A percentile compares a stretch with the other conserved stretches of the same genome.
Conservation (phyloP, 768 basidiomycete genomes). For the Astraeus odoratus region DNA sequence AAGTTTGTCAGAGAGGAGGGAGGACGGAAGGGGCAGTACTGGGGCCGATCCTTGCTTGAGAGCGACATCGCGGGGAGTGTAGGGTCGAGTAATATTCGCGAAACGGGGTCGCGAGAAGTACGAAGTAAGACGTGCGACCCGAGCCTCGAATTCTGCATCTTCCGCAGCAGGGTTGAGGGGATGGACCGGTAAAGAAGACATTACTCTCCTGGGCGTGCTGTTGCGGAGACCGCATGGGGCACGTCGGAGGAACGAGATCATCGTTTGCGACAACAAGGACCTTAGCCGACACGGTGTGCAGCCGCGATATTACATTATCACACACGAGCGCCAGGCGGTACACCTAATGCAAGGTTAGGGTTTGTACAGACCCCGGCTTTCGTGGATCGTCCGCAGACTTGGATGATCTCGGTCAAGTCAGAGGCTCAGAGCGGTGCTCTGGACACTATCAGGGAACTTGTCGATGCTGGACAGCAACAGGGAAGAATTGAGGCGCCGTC, state of each 20-base stretch:
- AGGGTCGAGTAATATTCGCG: conserved; percentile 65
- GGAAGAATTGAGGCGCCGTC: too few species aligned
- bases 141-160: conserved; percentile 47
- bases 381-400: too few species aligned
- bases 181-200: conserved; percentile 50
- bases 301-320: too few species aligned
- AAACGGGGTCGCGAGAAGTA: conserved; percentile 81
- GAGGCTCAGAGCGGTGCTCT: too few species aligned
- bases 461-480: too few species aligned
- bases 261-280: conserved; percentile 29
- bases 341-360: conserved; percentile 30
- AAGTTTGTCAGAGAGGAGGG: conserved; percentile 83
- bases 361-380: too few species aligned
- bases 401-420: too few species aligned
- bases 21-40: conserved; percentile 66
- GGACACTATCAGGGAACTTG: too few species aligned
- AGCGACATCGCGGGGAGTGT: conserved; percentile 72
- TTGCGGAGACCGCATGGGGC: conserved; percentile 26
- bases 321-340: too few species aligned
- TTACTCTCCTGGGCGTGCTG: conserved; percentile 7
- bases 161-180: conserved; percentile 56
- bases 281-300: conserved; percentile 37
- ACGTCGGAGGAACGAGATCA: conserved; percentile 14
- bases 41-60: conserved; percentile 87
- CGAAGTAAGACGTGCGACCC: conserved; percentile 54